Evolutionary conservation across 768 basidiomycete species (phyloP).

Genomic region (Boletus bicolor): DNA sequence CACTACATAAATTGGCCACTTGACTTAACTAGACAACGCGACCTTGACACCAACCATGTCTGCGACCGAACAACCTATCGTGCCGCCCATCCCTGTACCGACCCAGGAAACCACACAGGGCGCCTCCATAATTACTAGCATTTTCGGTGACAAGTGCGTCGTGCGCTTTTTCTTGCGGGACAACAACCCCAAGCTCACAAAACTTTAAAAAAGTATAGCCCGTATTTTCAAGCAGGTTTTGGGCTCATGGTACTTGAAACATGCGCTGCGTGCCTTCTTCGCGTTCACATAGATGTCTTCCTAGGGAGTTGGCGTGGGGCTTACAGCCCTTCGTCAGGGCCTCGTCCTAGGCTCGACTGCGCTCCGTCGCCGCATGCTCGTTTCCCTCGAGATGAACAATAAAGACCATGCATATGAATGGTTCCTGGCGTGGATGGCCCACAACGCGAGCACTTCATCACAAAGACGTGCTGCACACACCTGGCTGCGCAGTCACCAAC

Average conservation of each 20-base stretch:
- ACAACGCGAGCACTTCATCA: slow-evolving; percentile 45
- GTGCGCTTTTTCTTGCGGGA: not conserved
- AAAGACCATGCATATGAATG: slow-evolving; percentile 94
- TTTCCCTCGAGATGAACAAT: slow-evolving; percentile 93
- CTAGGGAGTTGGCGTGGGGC: slow-evolving; percentile 87
- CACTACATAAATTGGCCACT: slow-evolving; percentile 9
- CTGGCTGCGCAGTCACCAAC: slow-evolving; percentile 81
- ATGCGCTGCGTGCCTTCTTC: not conserved
- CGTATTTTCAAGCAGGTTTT: slow-evolving; percentile 97
- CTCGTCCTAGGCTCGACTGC: slow-evolving; percentile 65
- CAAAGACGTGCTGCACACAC: slow-evolving; percentile 22
- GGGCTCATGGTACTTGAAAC: slow-evolving; percentile 78
- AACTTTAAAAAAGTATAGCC: slow-evolving; percentile 55
- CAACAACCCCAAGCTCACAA: slow-evolving; percentile 12
- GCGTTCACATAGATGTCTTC: slow-evolving; percentile 1
- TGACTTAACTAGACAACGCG: too few relatives aligned
- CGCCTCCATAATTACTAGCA: slow-evolving; percentile 35
- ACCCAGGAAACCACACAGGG: slow-evolving; percentile 6
- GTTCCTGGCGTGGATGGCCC: slow-evolving; percentile 96
- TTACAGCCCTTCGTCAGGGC: slow-evolving; percentile 72
- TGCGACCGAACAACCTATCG: not conserved
- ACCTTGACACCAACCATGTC: slow-evolving; percentile 9
- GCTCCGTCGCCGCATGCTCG: slow-evolving; percentile 86
- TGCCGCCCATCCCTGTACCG: slow-evolving; percentile 2
- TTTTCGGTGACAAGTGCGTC: slow-evolving; percentile 68